Evolutionary conservation across 202 grass and related monocot genomes (phyloP), one percentile per base, ranked within the genome.

Genomic region (Zizania palustris): DNA sequence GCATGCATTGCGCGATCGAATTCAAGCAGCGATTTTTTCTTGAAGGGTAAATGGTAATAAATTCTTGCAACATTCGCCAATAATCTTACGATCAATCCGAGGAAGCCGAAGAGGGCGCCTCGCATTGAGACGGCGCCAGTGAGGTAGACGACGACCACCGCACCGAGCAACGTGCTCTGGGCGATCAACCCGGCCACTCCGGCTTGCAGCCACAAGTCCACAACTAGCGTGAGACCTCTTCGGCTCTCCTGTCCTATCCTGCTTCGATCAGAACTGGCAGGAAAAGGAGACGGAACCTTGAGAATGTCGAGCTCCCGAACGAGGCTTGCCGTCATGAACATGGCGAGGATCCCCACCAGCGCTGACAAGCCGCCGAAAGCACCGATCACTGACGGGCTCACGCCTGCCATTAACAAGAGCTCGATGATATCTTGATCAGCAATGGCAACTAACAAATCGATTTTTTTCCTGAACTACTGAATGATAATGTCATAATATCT

Each of bases 271-370:
- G 34, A 20, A 59, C 4, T 22, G 36, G 7, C 9, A 62, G 8
- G 56, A 56, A 46, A 15, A 4, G 21, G 33, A 18, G 9, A 18
- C 6, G 19, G 35, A 38, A 82, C 85, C 65, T 73, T 88, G n/a
- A 92, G 80, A 46, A 92, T 80, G 20, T 85, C 82, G 0, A 92
- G 74, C 74, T 85, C 80, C 72, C 54, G 85, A 34, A 92, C 78
- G 3, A 92, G 81, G 9, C 21, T 28, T 10, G 85, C 63, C 1
- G 71, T 71, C 34, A 76, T 2, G 67, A 92, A 92, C 49, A 85
- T 88, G 3, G 89, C 77, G 5, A 77, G 68, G 8, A 92, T 74
- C 48, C 89, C 89, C 85, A 86, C 42, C 56, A 42, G 43, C 19
- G 85, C 89, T 9, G 89, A 92, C 42, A 80, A 76, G 0, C 85